Base-by-base conservation (phyloP, 768 basidiomycete genomes). In the Pleurotus tuoliensis region DNA sequence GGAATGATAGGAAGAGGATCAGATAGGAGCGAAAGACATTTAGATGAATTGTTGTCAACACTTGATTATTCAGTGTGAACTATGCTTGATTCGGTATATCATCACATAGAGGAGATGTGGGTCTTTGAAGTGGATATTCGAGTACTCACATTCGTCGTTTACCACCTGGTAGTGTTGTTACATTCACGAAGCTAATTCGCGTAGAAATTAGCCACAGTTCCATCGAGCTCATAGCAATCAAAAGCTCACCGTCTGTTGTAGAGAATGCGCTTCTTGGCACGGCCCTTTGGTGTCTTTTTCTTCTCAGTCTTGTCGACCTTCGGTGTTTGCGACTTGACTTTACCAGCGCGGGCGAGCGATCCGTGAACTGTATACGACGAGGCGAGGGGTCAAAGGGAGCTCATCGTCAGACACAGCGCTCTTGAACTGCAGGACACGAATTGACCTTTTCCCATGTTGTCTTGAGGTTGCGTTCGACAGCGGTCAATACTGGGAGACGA, bases 1-100 rank as follows among this genome's bases (percentile, higher is more conserved):
- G 54, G 56, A 44, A 47, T 44, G 50, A 55, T 62, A 57, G 60
- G 24, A 53, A 66, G 25, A 60, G 62, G 59, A 73, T 95, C 94
- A 95, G 92, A 95, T 95, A 95, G 93, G 92, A 95, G 94, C 93
- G 94, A 95, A 95, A 95, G 94, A 97, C 92, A 72, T 83, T 77
- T 16, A 83, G 88, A 91, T 92, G 86, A 63, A 79, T 83, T 74
- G 73, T 81, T 87, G 75, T 94, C 89, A 86, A 90, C 92, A 94
- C 72, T 67, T 71, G 73, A 69, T 74, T 73, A 34, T 91, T 96
- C 92, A 87, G 93, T 86, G 90, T 95, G 92, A 94, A 95, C 94
- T 94, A 94, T 94, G 93, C 88, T 71, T 77, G 77, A 71, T 73
- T 75, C 71, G 69, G 63, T 62, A 73, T 80, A 79, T 88, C 87